phyloP scores from a whole-genome alignment of 306 rosid genomes.

The Spatholobus suberectus region DNA sequence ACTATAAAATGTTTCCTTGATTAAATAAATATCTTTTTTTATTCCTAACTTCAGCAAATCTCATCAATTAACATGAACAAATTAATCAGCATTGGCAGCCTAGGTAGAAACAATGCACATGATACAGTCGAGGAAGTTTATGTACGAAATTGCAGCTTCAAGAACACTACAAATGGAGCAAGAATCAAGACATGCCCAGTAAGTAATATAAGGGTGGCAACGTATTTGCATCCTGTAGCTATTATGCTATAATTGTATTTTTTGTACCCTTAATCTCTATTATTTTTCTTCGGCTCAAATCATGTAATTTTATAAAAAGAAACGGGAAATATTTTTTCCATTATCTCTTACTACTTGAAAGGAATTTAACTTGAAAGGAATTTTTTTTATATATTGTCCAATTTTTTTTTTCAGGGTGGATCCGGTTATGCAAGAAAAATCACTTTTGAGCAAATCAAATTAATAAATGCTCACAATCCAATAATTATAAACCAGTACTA shows the following conservation, averaged over 20 bases:
- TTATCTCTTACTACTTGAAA: no score
- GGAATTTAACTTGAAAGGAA: no score
- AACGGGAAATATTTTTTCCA: no score
- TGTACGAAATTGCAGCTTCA: slow-evolving; percentile 40
- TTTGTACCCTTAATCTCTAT: no score
- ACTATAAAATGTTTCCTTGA: neutral
- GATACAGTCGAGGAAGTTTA: slow-evolving; percentile 40
- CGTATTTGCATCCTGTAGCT: no score
- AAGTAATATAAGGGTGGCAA: neutral
- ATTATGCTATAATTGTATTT: no score
- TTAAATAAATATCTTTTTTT: neutral
- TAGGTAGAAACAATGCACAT: slow-evolving; percentile 23
- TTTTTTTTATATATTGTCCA: neutral
- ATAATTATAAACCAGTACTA: slow-evolving; percentile 42
- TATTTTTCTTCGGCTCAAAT: no score
- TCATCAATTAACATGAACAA: neutral
- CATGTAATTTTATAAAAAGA: no score
- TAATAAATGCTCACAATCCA: neutral
- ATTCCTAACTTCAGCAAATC: neutral
- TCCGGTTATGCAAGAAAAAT: slow-evolving; percentile 46
- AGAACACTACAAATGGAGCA: neutral
- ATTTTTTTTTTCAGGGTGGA: slow-evolving; percentile 37
- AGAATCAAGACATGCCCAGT: neutral
- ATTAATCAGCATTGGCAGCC: slow-evolving; percentile 51
- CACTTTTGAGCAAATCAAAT: slow-evolving; percentile 34